Base-by-base conservation (phyloP, 768 basidiomycete genomes). In the Tulasnella calospora region DNA sequence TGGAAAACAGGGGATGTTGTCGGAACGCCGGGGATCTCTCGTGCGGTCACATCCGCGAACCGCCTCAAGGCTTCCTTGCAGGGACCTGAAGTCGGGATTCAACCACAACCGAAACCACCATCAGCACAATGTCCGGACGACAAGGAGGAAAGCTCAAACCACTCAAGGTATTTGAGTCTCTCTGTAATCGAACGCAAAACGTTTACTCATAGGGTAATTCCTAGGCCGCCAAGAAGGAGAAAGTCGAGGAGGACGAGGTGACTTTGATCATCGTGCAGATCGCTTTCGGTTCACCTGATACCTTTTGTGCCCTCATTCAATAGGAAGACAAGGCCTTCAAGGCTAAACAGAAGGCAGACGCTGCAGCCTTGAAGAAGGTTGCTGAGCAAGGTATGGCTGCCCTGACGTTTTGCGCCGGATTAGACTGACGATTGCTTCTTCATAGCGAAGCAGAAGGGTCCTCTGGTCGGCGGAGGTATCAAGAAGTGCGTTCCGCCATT, bases 151-250 rank as follows among this genome's bases (percentile, higher is more conserved):
- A 95, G 85, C 82, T 91, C 75, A 95, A 95, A 88, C 94, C 94
- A 75, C 85, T 95, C 81, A 95, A 95, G 93, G 94, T 91, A 23
- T 40, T 81, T 38, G 57, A 13, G 71, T 30, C 67, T 17, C 51
- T 78, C 12, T 41, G 40, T 30, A 40, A 33, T 3, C 30, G n/a
- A 35, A 15, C 8, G 44, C 55, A 6, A 4, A 33, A 5, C 15
- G 69, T 47, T n/a, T 47, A 35, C 12, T 27, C 35, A 27, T n/a
- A 41, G 55, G 23, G 2, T 78, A 40, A 70, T n/a, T 76, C 27
- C 12, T 80, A 95, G 94, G 90, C 92, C 74, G 88, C 94, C 57
- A 95, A 94, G 90, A 95, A 95, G 84, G 90, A 90, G 0, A 90
- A 90, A 85, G 90, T 88, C 81, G 92, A 91, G 1, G 89, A 90